Evolutionary conservation across 345 rosid species (phyloP), one percentile per base, ranked within the genome.

Genomic region (Sapria himalayana): DNA sequence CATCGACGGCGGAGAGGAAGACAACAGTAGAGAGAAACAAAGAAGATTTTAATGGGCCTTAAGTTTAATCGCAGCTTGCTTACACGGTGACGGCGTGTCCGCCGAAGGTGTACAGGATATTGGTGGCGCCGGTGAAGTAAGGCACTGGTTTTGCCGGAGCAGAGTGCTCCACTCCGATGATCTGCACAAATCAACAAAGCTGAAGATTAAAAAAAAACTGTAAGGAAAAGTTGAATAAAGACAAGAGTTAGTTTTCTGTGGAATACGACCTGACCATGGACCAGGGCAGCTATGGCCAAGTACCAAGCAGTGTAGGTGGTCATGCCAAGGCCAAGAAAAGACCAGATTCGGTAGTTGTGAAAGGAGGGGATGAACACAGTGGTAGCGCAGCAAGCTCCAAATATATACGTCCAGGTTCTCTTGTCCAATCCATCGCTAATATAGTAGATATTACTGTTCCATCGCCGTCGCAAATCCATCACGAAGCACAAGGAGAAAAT

Each of bases 251-350:
- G 11, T 5, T 0, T 1, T 20, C 12, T 10, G n/a, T n/a, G 2
- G 21, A 7, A 3, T 19, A 13, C 4, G 11, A 82, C 96, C 84
- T 73, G 95, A 62, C 99, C 99, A 25, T 91, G 74, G 50, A 61
- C 23, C 15, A 91, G 5, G 31, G 99, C 69, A 4, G 95, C 95
- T 8, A 75, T 64, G 67, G 86, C 59, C 37, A 91, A 1, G 63
- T 91, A 91, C 99, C 99, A 91, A 37, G 99, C 99, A 3, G 99
- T 91, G 60, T 84, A 91, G n/a, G 99, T 91, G 57, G 99, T 91
- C 99, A 91, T 91, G 19, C 77, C 86, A 24, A 91, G 80, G 24
- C 99, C 99, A 16, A 91, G 81, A 61, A 91, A 91, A 12, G 99
- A 80, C 99, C 99, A 91, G 34, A 91, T 77, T 22, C 99, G 69